Evolutionary conservation across 345 rosid species (phyloP), one percentile per base, ranked within the genome.

Genomic region (Cardamine resedifolia): DNA sequence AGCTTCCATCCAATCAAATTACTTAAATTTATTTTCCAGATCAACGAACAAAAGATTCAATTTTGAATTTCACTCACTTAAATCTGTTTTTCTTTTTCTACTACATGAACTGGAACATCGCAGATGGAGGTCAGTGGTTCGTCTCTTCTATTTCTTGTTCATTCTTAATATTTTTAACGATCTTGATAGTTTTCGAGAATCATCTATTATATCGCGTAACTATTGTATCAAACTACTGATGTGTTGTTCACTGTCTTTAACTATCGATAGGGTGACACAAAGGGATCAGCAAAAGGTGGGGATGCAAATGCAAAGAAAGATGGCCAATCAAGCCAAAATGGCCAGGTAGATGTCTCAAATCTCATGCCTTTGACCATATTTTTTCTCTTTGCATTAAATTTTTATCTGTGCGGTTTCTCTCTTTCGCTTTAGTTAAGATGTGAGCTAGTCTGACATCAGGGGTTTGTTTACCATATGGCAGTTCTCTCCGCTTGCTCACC

Each of bases 41-140:
- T 30, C 28, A 11, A 4, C 7, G 3, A 14, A 16, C 51, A 70
- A 51, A 70, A 58, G 4, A 12, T 14, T 1, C 3, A 47, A 5
- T 45, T 48, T 59, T 23, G 68, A 6, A 19, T 34, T 20, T 48
- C 48, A 57, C 5, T 64, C 30, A 77, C 80, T 77, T 10, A 43
- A 43, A 47, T 77, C 48, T 63, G 56, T 47, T 47, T 45, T 51
- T 26, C 36, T 74, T 12, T 62, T 30, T 45, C n/a, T 61, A 60
- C 61, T 58, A 31, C 50, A 2, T 24, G 68, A 58, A 72, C 64
- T 61, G 78, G 72, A 74, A 70, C 0, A 65, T 21, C 59, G 58
- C 83, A 94, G 97, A 88, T 94, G 95, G 98, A 94, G 96, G 97
- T 94, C 63, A 70, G 77, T 64, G 59, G 57, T 58, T 59, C 66